These are phyloP conservation scores for Fusarium vanettenii DNA, from an alignment of 2,329 filamentous ascomycete genomes.

Conservation along the genomic window DNA sequence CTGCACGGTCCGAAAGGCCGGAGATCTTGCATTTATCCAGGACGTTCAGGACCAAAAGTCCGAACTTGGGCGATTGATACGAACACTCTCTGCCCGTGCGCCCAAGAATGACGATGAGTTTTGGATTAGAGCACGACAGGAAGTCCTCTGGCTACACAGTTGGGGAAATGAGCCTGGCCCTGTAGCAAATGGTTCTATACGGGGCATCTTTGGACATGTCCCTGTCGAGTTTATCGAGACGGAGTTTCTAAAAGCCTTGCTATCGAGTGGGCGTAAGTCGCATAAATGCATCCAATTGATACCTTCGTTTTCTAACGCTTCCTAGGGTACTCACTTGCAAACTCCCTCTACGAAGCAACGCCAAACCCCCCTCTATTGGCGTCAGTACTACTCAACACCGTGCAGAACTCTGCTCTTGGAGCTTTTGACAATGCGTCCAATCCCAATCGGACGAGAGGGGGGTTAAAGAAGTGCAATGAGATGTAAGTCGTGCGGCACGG, in stretches of 20 bases:
- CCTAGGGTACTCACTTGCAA: constrained; percentile 71
- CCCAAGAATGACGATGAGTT: constrained; percentile 71
- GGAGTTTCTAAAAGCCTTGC: constrained; percentile 76
- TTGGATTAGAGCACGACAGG: constrained; percentile 71
- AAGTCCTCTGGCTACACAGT: constrained; percentile 78
- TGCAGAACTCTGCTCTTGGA: constrained; percentile 73
- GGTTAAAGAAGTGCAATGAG: constrained; percentile 81
- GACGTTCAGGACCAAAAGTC: constrained; percentile 73
- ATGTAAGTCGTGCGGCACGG: constrained; percentile 63
- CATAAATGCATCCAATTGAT: not conserved
- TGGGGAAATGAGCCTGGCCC: constrained; percentile 67
- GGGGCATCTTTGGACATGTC: constrained; percentile 73
- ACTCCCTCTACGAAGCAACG: constrained; percentile 69
- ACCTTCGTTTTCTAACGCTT: constrained; percentile 10
- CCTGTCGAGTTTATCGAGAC: constrained; percentile 72
- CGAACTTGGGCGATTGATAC: constrained; percentile 70
- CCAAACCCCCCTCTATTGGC: constrained; percentile 60
- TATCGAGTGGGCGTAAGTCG: constrained; percentile 68
- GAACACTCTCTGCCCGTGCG: constrained; percentile 59
- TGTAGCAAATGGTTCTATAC: constrained; percentile 55
- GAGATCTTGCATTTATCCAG: constrained; percentile 73
- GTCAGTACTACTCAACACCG: constrained; percentile 66
- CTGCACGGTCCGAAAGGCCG: constrained; percentile 64
- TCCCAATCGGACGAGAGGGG: constrained; percentile 79
- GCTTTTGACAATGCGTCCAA: constrained; percentile 87